Evolutionary conservation across 139 green algal species (phyloP).

Genomic region (Eudorina sp.): DNA sequence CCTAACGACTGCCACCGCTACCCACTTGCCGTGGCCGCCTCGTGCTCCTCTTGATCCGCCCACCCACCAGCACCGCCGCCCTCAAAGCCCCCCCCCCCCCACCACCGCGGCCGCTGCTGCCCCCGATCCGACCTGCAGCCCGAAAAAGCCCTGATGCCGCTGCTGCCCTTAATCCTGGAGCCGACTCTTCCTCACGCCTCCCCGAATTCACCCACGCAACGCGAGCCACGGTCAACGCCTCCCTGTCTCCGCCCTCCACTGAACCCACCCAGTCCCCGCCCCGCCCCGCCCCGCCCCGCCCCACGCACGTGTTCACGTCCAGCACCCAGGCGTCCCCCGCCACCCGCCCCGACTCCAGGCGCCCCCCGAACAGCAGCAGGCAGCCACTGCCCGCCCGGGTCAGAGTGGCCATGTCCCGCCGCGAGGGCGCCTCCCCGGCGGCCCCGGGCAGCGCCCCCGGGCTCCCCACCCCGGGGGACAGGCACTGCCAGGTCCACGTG

Average conservation of each 20-base stretch:
- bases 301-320: conserved; percentile 64
- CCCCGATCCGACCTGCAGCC: no score
- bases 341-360: conserved; percentile 65
- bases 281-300: not conserved
- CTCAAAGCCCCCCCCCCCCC: no score
- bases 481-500: conserved; percentile 73
- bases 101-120: no score
- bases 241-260: not conserved
- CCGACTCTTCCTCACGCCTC: no score
- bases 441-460: not conserved
- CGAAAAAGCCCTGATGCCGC: no score
- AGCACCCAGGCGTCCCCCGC: conserved; percentile 81
- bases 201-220: no score
- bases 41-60: no score
- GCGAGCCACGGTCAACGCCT: no score
- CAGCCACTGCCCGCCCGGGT: conserved; percentile 44
- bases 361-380: conserved; percentile 82
- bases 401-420: conserved; percentile 77
- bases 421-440: not conserved
- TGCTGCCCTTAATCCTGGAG: no score
- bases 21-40: no score
- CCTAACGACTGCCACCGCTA: no score
- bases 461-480: conserved; percentile 44
- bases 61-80: no score
- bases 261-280: not conserved